Evolutionary conservation across 768 basidiomycete species (phyloP).

Genomic region (Tricholomella constricta): DNA sequence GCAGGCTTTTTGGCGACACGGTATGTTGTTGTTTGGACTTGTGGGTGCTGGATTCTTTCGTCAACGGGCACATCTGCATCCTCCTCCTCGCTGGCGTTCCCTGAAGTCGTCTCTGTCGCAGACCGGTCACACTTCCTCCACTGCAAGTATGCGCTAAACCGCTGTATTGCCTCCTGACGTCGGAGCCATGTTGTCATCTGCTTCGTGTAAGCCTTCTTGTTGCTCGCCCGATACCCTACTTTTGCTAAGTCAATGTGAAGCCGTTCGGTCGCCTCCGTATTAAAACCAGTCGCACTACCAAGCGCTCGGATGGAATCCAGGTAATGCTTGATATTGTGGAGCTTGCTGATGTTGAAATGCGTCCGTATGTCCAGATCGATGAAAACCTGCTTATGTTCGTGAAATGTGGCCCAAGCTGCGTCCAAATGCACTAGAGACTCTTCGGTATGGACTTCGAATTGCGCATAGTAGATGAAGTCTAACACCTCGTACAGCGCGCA

Average conservation of each 20-base stretch:
- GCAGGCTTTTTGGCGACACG: neutral
- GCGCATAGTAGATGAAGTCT: conserved; percentile 34
- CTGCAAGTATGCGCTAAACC: neutral
- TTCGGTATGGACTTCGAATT: conserved; percentile 28
- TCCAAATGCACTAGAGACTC: conserved; percentile 27
- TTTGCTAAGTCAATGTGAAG: conserved; percentile 30
- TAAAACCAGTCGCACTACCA: conserved; percentile 32
- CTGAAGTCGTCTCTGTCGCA: neutral
- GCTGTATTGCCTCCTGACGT: neutral
- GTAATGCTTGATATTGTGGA: conserved; percentile 36
- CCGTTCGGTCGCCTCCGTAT: conserved; percentile 36
- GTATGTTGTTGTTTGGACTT: neutral
- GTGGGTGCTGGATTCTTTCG: neutral
- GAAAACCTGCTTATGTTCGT: conserved; percentile 34
- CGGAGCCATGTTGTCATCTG: conserved; percentile 44
- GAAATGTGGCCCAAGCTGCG: conserved; percentile 27
- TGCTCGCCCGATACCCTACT: conserved; percentile 28
- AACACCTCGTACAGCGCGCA: conserved; percentile 19
- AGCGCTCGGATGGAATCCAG: conserved; percentile 23
- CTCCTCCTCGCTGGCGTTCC: neutral
- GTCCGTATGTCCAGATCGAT: conserved; percentile 21
- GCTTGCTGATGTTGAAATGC: conserved; percentile 42
- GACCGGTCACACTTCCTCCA: neutral
- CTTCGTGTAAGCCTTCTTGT: conserved; percentile 27
- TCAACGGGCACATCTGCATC: neutral